Base-by-base conservation (phyloP, 2,329 filamentous ascomycete genomes). In the Paramyrothecium roridum region DNA sequence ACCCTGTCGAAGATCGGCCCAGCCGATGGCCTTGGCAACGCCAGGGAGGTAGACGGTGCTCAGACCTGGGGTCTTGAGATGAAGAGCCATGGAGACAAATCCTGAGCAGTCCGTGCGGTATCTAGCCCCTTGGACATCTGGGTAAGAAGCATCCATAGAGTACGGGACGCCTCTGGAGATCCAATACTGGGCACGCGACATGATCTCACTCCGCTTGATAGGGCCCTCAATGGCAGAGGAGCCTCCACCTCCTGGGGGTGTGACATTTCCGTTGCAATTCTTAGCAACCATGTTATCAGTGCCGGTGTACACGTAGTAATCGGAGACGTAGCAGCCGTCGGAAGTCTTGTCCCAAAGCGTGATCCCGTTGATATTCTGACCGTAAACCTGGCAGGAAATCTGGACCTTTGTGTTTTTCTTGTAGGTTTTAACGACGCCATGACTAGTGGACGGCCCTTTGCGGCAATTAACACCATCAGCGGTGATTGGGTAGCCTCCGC, bases 301-400 rank as follows among this genome's bases (percentile, higher is more conserved):
- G 26, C 58, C 58, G 3, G 58, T 60, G 52, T 58, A 57, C 50
- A 60, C 56, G 34, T 57, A 58, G 50, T 58, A 55, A 37, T 60
- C 58, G 10, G 54, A 40, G 43, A 60, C 58, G 26, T 58, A 60
- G 50, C 56, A 60, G 43, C 54, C 54, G 26, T 60, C 54, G 2
- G 50, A 17, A 13, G 56, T 59, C 49, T 57, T 59, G 46, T 59
- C 56, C 57, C 57, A 59, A 49, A 59, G 55, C 20, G 22, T 48
- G 33, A 52, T 54, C 19, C 57, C 56, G 45, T 54, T 54, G 52
- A 59, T 47, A 11, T 48, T 54, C 3, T 49, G 48, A n/a, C 58
- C 58, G 17, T 56, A 21, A 23, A 56, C 58, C 30, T 60, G 58
- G 56, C 58, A 60, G 45, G 50, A 53, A n/a, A 60, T 51, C 17